Evolutionary conservation across 1,284 basidiomycete species (phyloP).

Genomic region (Kwoniella shivajii): DNA sequence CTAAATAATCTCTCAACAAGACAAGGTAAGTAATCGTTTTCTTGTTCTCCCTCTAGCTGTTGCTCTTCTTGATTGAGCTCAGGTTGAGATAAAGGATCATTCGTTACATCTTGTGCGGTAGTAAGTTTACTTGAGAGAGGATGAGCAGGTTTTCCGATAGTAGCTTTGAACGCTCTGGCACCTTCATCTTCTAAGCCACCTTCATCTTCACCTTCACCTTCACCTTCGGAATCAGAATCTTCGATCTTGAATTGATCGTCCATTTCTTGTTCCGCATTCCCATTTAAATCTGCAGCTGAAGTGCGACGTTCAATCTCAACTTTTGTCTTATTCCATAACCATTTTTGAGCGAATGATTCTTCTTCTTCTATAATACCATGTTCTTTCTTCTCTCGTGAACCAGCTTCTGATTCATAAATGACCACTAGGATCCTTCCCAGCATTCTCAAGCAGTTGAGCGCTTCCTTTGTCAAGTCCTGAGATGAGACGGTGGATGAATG

Average conservation of each 20-base stretch:
- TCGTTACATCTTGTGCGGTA: conserved; percentile 10
- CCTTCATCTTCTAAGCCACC: conserved; percentile 64
- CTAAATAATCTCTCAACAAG: conserved; percentile 76
- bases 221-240: conserved; percentile 63
- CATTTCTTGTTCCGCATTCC: conserved; percentile 2
- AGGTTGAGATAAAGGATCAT: conserved; percentile 38
- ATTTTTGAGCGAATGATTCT: conserved; percentile 32
- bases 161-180: conserved; percentile 56
- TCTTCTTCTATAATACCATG: conserved; percentile 15
- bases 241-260: conserved; percentile 36
- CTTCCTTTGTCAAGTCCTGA: conserved; percentile 70
- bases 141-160: conserved; percentile 33
- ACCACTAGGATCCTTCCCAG: conserved; percentile 84
- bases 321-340: conserved; percentile 24
- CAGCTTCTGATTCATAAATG: conserved; percentile 77
- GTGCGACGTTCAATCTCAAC: conserved; percentile 63
- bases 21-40: conserved; percentile 63
- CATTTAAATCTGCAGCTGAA: conserved; percentile 52
- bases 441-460: conserved; percentile 82
- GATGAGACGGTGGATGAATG: conserved; percentile 55
- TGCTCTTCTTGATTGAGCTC: neutral
- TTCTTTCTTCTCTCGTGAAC: conserved; percentile 53
- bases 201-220: conserved; percentile 41
- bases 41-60: conserved; percentile 35
- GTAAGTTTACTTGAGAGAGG: conserved; percentile 22